Base-by-base conservation (phyloP, 164 flowering plant genomes). In the Vitis cinerea region DNA sequence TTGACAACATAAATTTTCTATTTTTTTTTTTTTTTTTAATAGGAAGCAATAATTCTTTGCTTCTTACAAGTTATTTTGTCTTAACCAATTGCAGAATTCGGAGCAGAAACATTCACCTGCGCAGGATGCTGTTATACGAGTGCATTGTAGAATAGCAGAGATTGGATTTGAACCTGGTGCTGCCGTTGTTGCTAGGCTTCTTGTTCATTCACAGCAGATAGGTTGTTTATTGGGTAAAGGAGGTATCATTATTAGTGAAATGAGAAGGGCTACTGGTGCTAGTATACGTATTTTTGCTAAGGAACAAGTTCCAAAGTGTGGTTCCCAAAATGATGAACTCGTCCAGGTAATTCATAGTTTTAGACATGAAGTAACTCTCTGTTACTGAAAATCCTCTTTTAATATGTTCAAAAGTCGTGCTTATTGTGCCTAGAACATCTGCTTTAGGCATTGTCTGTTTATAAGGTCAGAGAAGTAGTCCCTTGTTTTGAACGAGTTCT, bases 201-300 rank as follows among this genome's bases (percentile, higher is more conserved):
- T 87, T 69, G 91, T 85, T 17, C 87, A 75, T 61, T 65, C 87
- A 14, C 82, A 80, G n/a, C 87, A 84, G 72, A 74, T 85, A 14
- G 86, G 89, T 59, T 83, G 81, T 70, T 67, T 88, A 16, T 16
- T 85, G 77, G 93, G 91, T 30, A 87, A 82, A 70, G 93, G 90
- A 64, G 93, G 93, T 59, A 30, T 11, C 30, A 65, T 88, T 11
- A 81, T 88, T n/a, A 49, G 65, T 67, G 89, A 87, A 72, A 81
- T 87, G 83, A 83, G 89, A 75, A 79, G 82, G 76, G 74, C 74
- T 61, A 84, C 87, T 53, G 90, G 89, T 48, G 86, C 90, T 57
- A 71, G 79, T 55, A 87, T 88, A 55, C 82, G 84, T 8, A 71
- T 88, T 64, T 76, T 87, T 62, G 50, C 73, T 8, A 80, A 70